Evolutionary conservation across 441 rosid species (phyloP).

Genomic region (Erysimum cheiri): DNA sequence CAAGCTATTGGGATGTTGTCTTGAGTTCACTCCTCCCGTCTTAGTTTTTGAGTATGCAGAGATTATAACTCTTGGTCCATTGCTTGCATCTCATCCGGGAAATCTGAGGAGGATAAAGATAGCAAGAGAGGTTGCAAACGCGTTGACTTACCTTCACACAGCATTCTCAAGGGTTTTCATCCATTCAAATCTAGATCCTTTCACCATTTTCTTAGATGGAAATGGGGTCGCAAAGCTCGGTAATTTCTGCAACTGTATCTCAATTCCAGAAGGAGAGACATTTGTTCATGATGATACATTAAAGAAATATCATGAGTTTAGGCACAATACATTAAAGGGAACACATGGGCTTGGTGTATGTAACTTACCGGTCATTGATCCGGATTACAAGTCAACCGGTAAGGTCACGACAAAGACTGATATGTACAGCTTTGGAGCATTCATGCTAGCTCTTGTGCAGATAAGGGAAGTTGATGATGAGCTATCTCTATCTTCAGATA

Average conservation of each 20-base stretch:
- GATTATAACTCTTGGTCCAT: conserved; percentile 36
- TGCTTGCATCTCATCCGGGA: neutral
- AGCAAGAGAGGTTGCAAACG: conserved; percentile 38
- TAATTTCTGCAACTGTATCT: conserved; percentile 34
- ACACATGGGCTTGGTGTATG: conserved; percentile 37
- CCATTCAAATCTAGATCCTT: conserved; percentile 27
- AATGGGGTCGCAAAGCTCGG: conserved; percentile 34
- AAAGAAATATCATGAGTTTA: conserved; percentile 21
- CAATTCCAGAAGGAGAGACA: conserved; percentile 36
- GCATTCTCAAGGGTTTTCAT: conserved; percentile 31
- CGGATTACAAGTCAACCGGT: conserved; percentile 23
- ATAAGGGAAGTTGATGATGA: conserved; percentile 31
- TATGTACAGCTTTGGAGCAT: conserved; percentile 36
- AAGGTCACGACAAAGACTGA: conserved; percentile 37
- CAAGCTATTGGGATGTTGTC: conserved; percentile 32
- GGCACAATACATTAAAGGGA: conserved; percentile 24
- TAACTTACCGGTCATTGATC: conserved; percentile 33
- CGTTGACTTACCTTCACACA: conserved; percentile 37
- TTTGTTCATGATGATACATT: conserved; percentile 33
- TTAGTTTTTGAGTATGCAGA: conserved; percentile 38
- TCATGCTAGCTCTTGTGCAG: conserved; percentile 34
- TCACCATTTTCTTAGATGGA: conserved; percentile 33
- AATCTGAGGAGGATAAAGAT: conserved; percentile 29
- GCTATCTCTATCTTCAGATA: conserved; percentile 27
- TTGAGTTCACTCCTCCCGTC: conserved; percentile 35